These are phyloP conservation scores for Zymoseptoria pseudotritici DNA, from an alignment of 2,329 filamentous ascomycete species.

Conservation along the genomic window DNA sequence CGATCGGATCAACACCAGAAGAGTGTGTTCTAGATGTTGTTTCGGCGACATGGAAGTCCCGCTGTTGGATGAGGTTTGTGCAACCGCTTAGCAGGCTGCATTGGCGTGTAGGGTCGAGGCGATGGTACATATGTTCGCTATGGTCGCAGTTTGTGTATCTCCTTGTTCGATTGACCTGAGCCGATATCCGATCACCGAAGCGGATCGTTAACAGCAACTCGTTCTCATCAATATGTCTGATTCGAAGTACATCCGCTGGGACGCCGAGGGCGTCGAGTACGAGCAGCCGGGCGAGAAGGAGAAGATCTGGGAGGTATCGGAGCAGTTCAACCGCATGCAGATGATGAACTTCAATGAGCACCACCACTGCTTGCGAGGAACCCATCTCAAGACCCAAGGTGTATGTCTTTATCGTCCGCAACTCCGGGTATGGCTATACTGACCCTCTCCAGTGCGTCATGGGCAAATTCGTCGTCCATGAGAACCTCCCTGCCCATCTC, in stretches of 20 bases:
- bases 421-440: not conserved
- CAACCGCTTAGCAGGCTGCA: not conserved
- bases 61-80: slow-evolving; percentile 5
- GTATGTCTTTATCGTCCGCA: slow-evolving; percentile 8
- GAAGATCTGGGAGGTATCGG: slow-evolving; percentile 32
- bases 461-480: slow-evolving; percentile 27
- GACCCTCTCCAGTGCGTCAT: slow-evolving; percentile 21
- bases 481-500: slow-evolving; percentile 29
- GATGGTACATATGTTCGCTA: not conserved
- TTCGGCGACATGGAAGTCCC: slow-evolving; percentile 18
- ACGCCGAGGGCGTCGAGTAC: slow-evolving; percentile 30
- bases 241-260: slow-evolving; percentile 19
- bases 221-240: not conserved
- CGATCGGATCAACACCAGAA: slow-evolving; percentile 7
- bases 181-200: not conserved
- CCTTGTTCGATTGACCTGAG: not conserved
- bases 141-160: not conserved
- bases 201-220: not conserved
- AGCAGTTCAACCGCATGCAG: slow-evolving; percentile 33
- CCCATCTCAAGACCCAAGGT: slow-evolving; percentile 31
- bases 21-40: slow-evolving; percentile 9
- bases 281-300: slow-evolving; percentile 28
- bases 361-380: slow-evolving; percentile 32
- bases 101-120: not conserved
- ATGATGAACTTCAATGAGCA: slow-evolving; percentile 37